These are phyloP conservation scores for Ustilago loliicola DNA, from an alignment of 1,284 basidiomycete genomes.

Conservation along the genomic window DNA sequence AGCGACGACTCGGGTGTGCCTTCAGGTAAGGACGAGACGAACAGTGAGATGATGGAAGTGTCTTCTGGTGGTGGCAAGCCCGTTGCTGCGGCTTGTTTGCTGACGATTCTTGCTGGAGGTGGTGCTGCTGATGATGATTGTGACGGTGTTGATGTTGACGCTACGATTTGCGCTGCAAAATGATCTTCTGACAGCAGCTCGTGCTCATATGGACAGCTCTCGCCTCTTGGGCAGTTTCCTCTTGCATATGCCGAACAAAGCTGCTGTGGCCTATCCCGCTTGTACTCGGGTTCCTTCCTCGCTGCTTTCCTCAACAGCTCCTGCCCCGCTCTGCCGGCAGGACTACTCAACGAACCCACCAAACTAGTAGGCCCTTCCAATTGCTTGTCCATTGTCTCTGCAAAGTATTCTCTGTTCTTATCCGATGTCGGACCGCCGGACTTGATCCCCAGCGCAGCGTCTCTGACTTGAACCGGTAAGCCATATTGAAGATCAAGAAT, in stretches of 20 bases:
- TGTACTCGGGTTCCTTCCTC: conserved; percentile 94
- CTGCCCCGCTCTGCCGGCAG: conserved; percentile 75
- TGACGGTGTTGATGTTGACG: conserved; percentile 75
- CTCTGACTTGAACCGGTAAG: conserved; percentile 94
- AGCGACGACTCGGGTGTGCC: conserved; percentile 82
- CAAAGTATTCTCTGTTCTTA: conserved; percentile 94
- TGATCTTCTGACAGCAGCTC: conserved; percentile 77
- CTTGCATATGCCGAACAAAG: conserved; percentile 96
- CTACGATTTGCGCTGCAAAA: conserved; percentile 39
- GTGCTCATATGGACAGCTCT: conserved; percentile 93
- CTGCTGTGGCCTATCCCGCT: conserved; percentile 88
- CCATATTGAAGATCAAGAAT: conserved; percentile 93
- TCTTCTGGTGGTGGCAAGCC: conserved; percentile 93
- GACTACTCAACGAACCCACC: conserved; percentile 67
- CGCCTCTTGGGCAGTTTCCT: conserved; percentile 91
- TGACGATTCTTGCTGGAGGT: conserved; percentile 81
- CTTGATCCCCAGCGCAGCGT: conserved; percentile 89
- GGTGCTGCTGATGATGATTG: conserved; percentile 78
- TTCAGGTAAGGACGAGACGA: conserved; percentile 85
- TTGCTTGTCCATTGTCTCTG: conserved; percentile 78
- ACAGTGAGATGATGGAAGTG: conserved; percentile 85
- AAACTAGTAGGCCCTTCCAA: conserved; percentile 71
- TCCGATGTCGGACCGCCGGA: conserved; percentile 93
- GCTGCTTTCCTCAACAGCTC: conserved; percentile 96
- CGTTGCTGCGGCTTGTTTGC: conserved; percentile 81